Evolutionary conservation across 768 basidiomycete species (phyloP).

Genomic region (Lactarius psammicola): DNA sequence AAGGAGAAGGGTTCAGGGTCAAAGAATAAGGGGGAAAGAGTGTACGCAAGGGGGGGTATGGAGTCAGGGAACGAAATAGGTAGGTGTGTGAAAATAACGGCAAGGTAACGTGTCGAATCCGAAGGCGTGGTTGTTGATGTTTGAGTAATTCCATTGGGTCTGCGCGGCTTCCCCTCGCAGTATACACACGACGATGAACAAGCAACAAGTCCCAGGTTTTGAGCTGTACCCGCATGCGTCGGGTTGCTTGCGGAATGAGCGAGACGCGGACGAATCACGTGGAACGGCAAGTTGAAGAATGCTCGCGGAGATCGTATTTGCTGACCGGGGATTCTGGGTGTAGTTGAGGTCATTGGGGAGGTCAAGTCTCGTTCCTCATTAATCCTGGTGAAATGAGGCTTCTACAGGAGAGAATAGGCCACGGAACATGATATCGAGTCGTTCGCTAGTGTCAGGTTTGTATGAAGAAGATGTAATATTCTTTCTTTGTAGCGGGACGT

Average conservation of each 20-base stretch:
- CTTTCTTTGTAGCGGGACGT: not conserved
- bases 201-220: not conserved
- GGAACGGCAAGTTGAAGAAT: not conserved
- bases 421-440: not conserved
- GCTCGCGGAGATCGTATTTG: not conserved
- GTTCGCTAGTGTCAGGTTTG: not conserved
- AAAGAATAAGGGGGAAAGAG: not conserved
- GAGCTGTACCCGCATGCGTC: too few species aligned
- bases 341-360: not conserved
- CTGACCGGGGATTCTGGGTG: not conserved
- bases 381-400: not conserved
- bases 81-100: not conserved
- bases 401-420: not conserved
- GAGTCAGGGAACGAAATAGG: not conserved
- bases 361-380: not conserved
- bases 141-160: not conserved
- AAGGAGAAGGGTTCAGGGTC: not conserved
- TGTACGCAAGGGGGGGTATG: not conserved
- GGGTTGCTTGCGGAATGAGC: not conserved
- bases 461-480: not conserved
- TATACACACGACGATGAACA: not conserved
- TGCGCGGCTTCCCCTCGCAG: not conserved
- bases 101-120: not conserved
- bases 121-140: not conserved
- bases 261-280: not conserved